A percentile compares a stretch with the other conserved stretches of the same genome.
Evolutionary conservation across 352 stramenopile genomes (phyloP).

Genomic region (Phytophthora citricola): DNA sequence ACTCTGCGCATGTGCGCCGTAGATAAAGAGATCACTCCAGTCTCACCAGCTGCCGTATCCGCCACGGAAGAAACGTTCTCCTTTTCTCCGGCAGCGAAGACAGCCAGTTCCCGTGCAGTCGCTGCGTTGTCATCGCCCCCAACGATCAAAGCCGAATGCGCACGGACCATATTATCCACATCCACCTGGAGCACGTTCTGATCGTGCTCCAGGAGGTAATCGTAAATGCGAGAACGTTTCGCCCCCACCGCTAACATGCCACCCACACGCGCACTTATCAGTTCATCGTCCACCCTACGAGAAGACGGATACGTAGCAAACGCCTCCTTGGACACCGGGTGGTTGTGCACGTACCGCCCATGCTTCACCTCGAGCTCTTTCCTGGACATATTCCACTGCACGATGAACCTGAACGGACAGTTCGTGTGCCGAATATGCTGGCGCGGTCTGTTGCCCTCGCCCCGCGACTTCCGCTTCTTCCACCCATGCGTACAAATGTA

Average conservation of each 20-base stretch:
- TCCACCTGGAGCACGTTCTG: slow-evolving; percentile 29
- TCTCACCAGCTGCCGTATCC: slow-evolving; percentile 9
- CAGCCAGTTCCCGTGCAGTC: background rate
- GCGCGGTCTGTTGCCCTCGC: background rate
- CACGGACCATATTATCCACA: slow-evolving; percentile 22
- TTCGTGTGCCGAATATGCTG: slow-evolving; percentile 10
- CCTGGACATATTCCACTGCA: background rate
- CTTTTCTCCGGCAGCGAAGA: background rate
- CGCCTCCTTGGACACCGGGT: background rate
- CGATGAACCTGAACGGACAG: slow-evolving; percentile 8
- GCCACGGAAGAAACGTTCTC: background rate
- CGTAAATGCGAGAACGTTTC: slow-evolving; percentile 14
- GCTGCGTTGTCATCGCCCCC: slow-evolving; percentile 7
- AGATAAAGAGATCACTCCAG: slow-evolving; percentile 5
- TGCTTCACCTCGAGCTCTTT: slow-evolving; percentile 10
- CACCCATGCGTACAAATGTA: slow-evolving; percentile 26
- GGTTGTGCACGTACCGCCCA: slow-evolving; percentile 14
- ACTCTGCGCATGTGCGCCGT: slow-evolving; percentile 10
- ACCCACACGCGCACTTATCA: background rate
- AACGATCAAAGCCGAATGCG: background rate
- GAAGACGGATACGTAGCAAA: background rate
- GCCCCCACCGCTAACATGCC: slow-evolving; percentile 11
- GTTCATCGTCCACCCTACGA: background rate
- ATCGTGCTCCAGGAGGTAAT: slow-evolving; percentile 19
- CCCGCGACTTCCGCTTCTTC: background rate